Percentiles rank a stretch among this genome's conserved stretches.
phyloP scores from a whole-genome alignment of 768 basidiomycete genomes.

The Mycena olivaceomarginata region DNA sequence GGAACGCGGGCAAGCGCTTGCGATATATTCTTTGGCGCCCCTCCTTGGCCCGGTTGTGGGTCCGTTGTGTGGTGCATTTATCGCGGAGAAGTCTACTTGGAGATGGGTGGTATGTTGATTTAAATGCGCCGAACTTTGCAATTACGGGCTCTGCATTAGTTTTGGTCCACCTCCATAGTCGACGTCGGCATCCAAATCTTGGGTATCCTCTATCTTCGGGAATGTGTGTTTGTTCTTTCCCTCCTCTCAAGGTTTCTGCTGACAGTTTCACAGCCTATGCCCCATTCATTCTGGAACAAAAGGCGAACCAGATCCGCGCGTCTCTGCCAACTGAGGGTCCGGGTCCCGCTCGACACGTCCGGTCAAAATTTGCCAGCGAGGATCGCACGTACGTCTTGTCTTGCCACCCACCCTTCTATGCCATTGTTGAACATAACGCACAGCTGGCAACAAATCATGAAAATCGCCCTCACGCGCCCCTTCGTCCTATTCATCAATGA shows the following conservation, averaged over 20 bases:
- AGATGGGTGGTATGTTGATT: constrained; percentile 35
- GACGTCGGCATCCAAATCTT: constrained; percentile 72
- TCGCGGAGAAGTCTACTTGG: constrained; percentile 38
- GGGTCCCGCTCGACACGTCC: constrained; percentile 57
- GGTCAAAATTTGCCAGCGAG: constrained; percentile 63
- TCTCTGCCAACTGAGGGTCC: constrained; percentile 68
- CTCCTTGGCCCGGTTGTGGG: constrained; percentile 80
- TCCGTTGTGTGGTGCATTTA: constrained; percentile 75
- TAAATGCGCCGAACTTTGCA: no score
- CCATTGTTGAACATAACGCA: neutral
- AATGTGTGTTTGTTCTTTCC: constrained; percentile 66
- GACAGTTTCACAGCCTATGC: constrained; percentile 61
- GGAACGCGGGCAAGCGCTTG: constrained; percentile 78
- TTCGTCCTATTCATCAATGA: constrained; percentile 77
- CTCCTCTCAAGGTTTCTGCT: constrained; percentile 33
- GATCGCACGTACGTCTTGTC: constrained; percentile 54
- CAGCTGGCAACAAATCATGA: constrained; percentile 24
- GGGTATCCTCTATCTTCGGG: constrained; percentile 75
- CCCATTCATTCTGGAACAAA: constrained; percentile 67
- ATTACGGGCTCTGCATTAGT: constrained; percentile 46
- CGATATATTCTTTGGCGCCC: constrained; percentile 80
- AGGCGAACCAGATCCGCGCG: constrained; percentile 67
- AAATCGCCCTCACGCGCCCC: constrained; percentile 75
- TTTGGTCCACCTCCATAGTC: constrained; percentile 80
- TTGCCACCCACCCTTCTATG: neutral